phyloP scores from a whole-genome alignment of 805 yeast species.

The Wickerhamiella vanderwaltii region DNA sequence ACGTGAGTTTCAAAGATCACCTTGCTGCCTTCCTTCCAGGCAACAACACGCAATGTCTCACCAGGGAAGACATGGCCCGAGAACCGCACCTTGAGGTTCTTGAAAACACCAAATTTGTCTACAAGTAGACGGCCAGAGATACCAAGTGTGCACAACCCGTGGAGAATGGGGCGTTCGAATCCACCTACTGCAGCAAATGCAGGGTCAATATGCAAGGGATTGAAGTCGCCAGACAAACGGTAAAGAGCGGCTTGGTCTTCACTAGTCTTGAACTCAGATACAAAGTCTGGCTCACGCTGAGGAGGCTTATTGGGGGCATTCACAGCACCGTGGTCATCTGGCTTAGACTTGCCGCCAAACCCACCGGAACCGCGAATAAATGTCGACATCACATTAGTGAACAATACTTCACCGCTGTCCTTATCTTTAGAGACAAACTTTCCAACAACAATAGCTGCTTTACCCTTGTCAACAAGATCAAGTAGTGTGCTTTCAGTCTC shows the following conservation, averaged over 20 bases:
- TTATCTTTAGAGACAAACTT: conserved; percentile 65
- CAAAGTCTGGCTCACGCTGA: conserved; percentile 52
- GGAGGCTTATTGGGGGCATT: conserved; percentile 54
- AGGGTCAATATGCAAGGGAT: conserved; percentile 94
- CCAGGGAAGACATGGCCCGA: conserved; percentile 92
- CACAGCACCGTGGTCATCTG: conserved; percentile 48
- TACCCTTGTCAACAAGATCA: conserved; percentile 71
- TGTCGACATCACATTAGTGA: conserved; percentile 72
- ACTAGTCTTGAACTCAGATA: conserved; percentile 42
- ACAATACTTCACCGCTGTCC: conserved; percentile 53
- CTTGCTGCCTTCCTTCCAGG: conserved; percentile 69
- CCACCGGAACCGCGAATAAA: conserved; percentile 66
- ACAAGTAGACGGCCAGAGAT: conserved; percentile 60
- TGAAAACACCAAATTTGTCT: conserved; percentile 70
- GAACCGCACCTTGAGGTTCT: conserved; percentile 81
- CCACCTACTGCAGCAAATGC: conserved; percentile 76
- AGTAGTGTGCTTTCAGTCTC: conserved; percentile 55
- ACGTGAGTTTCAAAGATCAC: conserved; percentile 73
- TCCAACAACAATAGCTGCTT: conserved; percentile 64
- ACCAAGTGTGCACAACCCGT: conserved; percentile 85
- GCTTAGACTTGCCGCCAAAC: conserved; percentile 39
- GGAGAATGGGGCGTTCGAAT: conserved; percentile 77
- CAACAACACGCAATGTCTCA: conserved; percentile 64
- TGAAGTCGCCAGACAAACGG: conserved; percentile 85
- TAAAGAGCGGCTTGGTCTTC: conserved; percentile 78